These are phyloP conservation scores for Candida coquimbonensis DNA, from an alignment of 805 yeast genomes.

Conservation along the genomic window DNA sequence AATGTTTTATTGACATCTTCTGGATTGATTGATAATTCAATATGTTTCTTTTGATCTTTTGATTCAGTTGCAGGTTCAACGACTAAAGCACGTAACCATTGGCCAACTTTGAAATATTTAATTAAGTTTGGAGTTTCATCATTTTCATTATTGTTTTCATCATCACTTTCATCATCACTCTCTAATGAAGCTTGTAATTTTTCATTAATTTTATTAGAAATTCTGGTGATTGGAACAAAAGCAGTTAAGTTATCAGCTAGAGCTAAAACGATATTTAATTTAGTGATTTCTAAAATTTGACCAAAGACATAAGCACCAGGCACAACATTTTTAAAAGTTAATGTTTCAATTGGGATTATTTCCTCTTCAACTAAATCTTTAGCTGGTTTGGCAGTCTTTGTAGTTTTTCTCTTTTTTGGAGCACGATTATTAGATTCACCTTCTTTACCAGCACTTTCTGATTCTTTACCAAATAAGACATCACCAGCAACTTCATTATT, in stretches of 20 bases:
- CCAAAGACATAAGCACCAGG: constrained; percentile 77
- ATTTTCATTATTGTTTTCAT: constrained; percentile 25
- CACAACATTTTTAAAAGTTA: constrained; percentile 53
- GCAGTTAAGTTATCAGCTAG: constrained; percentile 80
- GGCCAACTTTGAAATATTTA: constrained; percentile 59
- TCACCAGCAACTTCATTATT: constrained; percentile 89
- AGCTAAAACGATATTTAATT: constrained; percentile 59
- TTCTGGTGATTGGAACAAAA: constrained; percentile 63
- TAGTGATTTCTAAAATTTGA: constrained; percentile 55
- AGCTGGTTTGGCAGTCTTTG: constrained; percentile 21
- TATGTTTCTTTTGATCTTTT: constrained; percentile 43
- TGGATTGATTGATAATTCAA: constrained; percentile 72
- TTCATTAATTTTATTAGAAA: constrained; percentile 56
- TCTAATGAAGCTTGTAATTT: constrained; percentile 51
- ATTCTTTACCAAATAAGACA: constrained; percentile 53
- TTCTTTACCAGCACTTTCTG: background rate
- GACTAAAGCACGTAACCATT: constrained; percentile 83
- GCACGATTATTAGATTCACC: constrained; percentile 13
- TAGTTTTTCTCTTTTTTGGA: constrained; percentile 37
- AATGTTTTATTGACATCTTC: constrained; percentile 55
- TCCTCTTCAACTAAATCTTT: constrained; percentile 17
- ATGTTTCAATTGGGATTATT: constrained; percentile 49
- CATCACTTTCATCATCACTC: constrained; percentile 27
- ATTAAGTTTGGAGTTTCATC: constrained; percentile 45
- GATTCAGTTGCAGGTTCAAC: constrained; percentile 37